These are phyloP conservation scores for Pezicula rhizophila DNA, from an alignment of 2,329 filamentous ascomycete genomes.

Conservation along the genomic window DNA sequence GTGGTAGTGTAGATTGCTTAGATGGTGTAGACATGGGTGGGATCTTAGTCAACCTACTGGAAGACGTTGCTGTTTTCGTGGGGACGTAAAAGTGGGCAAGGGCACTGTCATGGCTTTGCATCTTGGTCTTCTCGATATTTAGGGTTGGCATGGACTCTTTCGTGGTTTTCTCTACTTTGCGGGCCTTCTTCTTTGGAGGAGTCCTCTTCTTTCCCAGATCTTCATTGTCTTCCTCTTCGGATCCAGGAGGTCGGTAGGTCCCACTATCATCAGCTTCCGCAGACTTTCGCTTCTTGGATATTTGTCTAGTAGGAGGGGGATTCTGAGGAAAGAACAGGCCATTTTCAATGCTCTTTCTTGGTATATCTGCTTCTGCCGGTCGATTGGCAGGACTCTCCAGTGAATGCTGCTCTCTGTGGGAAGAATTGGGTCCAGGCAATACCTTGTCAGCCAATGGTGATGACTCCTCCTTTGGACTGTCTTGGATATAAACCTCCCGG, in stretches of 20 bases:
- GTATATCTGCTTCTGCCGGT: background rate
- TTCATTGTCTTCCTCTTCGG: conserved; percentile 13
- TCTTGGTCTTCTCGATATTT: conserved; percentile 2
- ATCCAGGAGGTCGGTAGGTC: conserved; percentile 12
- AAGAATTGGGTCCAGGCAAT: background rate
- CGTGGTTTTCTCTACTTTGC: background rate
- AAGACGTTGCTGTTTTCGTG: background rate
- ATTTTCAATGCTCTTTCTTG: background rate
- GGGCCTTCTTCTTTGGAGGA: conserved; percentile 9
- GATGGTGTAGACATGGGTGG: background rate
- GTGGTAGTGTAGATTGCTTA: conserved; percentile 13
- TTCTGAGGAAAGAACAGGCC: background rate
- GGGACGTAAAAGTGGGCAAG: background rate
- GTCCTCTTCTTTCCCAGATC: conserved; percentile 5
- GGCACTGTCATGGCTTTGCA: background rate
- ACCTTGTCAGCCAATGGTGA: too few species aligned
- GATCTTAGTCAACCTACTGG: background rate
- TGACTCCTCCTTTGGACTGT: too few species aligned
- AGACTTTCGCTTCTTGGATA: conserved; percentile 12
- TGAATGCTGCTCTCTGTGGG: background rate
- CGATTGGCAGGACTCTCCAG: background rate
- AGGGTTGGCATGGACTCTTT: background rate
- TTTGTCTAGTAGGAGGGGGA: background rate
- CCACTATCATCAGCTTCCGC: conserved; percentile 14
- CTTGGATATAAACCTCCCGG: too few species aligned